Conservation (phyloP, 2,329 filamentous ascomycete genomes). For the Colletotrichum kahawae region DNA sequence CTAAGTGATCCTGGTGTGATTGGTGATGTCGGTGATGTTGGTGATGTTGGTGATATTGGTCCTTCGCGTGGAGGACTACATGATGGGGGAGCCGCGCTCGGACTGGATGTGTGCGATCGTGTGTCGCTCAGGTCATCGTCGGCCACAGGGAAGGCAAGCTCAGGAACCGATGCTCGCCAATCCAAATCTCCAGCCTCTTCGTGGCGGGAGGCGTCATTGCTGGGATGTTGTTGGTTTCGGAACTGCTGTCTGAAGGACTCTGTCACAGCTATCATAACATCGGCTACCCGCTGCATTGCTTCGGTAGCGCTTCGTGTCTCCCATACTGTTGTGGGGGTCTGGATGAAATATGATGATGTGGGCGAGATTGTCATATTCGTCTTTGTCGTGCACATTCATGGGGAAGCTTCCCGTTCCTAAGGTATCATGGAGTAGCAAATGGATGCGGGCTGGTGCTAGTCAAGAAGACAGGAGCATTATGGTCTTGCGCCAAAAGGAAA, state of each 20-base stretch:
- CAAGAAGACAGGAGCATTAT: neutral
- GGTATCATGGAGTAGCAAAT: neutral
- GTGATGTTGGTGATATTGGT: neutral
- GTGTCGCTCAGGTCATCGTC: neutral
- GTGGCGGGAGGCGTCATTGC: neutral
- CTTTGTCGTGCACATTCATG: neutral
- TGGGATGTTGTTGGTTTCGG: neutral
- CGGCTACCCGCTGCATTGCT: neutral
- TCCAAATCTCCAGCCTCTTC: neutral
- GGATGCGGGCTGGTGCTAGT: neutral
- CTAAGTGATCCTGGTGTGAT: neutral
- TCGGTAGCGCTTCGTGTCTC: neutral
- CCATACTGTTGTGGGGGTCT: neutral
- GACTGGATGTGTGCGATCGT: neutral
- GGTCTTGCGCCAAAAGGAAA: neutral
- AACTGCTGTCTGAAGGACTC: constrained; percentile 12
- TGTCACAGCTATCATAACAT: constrained; percentile 11
- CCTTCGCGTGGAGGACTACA: neutral
- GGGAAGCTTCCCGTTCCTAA: neutral
- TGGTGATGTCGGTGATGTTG: neutral
- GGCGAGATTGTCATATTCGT: neutral
- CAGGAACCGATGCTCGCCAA: neutral
- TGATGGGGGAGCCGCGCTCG: neutral
- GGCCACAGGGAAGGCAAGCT: neutral
- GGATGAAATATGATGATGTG: neutral